Evolutionary conservation across 73 alveolate genomes (phyloP).

Genomic region (Effrenium voratum): DNA sequence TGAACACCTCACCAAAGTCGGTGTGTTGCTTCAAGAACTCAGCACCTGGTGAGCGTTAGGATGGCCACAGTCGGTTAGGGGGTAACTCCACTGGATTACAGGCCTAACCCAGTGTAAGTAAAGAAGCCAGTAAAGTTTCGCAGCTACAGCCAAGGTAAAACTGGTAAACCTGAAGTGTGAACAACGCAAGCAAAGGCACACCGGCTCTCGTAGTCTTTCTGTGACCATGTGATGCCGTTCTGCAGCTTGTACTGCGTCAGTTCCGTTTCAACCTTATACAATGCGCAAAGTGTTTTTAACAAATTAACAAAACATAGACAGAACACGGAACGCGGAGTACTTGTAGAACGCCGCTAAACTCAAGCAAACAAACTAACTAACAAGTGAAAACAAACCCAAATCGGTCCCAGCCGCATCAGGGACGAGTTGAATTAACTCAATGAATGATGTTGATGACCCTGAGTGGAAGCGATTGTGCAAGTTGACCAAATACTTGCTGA

Average conservation of each 20-base stretch:
- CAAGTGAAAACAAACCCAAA: too few relatives aligned
- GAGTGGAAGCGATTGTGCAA: not conserved
- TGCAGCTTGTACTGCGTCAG: not conserved
- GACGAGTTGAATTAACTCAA: not conserved
- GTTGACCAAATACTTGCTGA: not conserved
- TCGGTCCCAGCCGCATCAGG: constrained; percentile 5
- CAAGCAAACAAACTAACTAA: too few relatives aligned
- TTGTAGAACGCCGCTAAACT: too few relatives aligned
- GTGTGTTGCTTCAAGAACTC: not conserved
- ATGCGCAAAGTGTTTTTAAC: not conserved
- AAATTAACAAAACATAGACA: not conserved
- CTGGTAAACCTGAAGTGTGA: too few relatives aligned
- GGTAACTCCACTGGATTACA: too few relatives aligned
- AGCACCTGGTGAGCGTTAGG: too few relatives aligned
- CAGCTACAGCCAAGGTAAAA: too few relatives aligned
- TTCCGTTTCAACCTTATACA: not conserved
- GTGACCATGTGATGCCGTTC: not conserved
- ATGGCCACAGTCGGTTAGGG: too few relatives aligned
- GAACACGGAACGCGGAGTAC: too few relatives aligned
- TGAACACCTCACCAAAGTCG: not conserved
- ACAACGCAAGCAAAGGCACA: not conserved
- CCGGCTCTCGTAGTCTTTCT: not conserved
- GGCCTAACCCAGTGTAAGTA: too few relatives aligned
- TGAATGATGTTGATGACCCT: constrained; percentile 1
- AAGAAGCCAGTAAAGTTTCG: too few relatives aligned